These are phyloP conservation scores for Rhodofomes roseus DNA, from an alignment of 1,284 basidiomycete species.

Conservation along the genomic window DNA sequence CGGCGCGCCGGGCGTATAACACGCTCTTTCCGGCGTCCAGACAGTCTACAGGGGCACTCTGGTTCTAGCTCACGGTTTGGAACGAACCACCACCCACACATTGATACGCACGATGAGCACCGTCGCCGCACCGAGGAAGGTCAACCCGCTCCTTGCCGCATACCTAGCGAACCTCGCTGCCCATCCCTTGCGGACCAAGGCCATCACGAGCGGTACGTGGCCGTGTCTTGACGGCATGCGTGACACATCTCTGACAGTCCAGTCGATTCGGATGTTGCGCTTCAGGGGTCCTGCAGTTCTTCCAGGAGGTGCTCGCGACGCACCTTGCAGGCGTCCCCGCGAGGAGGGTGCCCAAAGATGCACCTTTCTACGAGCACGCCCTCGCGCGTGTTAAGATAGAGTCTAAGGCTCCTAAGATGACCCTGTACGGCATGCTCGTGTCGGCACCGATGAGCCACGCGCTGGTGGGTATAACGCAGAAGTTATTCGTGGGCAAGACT, in stretches of 20 bases:
- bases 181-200: constrained; percentile 74
- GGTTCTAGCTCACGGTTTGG: not conserved
- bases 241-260: not conserved
- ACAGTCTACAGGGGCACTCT: not conserved
- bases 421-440: constrained; percentile 77
- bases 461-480: constrained; percentile 71
- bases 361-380: constrained; percentile 46
- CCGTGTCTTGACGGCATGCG: not conserved
- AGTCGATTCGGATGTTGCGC: not conserved
- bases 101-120: constrained; percentile 32
- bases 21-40: not conserved
- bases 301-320: constrained; percentile 79
- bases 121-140: constrained; percentile 25
- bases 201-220: constrained; percentile 57
- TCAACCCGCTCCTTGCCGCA: constrained; percentile 54
- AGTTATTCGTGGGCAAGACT: constrained; percentile 75
- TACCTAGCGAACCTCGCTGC: constrained; percentile 61
- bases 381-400: constrained; percentile 59
- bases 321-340: constrained; percentile 60
- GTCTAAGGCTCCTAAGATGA: constrained; percentile 75
- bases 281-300: constrained; percentile 64
- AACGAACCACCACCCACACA: constrained; percentile 1
- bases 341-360: constrained; percentile 47
- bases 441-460: constrained; percentile 83
- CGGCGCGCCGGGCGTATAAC: not conserved